Evolutionary conservation across 371 early-diverging fungal species (phyloP), one percentile per base, ranked within the genome.

Genomic region (Circinella umbellata): DNA sequence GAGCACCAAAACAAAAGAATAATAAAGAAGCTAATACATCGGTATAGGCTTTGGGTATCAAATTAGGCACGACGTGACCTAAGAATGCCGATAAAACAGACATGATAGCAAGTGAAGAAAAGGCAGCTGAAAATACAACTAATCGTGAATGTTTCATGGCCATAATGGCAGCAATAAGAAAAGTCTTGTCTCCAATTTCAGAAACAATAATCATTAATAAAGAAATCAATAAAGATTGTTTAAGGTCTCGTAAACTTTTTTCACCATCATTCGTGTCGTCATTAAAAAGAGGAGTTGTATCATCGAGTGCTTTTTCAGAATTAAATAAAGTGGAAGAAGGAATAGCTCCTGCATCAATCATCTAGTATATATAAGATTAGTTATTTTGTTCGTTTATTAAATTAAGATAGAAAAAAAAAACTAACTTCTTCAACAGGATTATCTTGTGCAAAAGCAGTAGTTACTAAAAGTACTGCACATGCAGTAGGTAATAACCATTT

Each of bases 111-210:
- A 99, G 86, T 0, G 99, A 95, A 4, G 91, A 84, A 71, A 95
- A 90, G 4, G 97, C 94, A 0, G 95, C 95, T 1, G 91, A 76
- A 80, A 98, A 98, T 60, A 98, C 93, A 63, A 96, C 85, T 20
- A 89, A 68, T 27, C 95, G 90, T 39, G 94, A 89, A 76, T 95
- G 93, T 72, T 90, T 90, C 97, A 98, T 98, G 37, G 98, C 98
- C 92, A 98, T 90, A 70, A 98, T 94, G 48, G 96, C 96, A 5
- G 96, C 95, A 67, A 98, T 97, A 66, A 98, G 85, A 73, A 98
- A 98, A 17, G 98, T 98, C 84, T 98, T 98, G 90, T 98, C 98
- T 59, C 98, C 98, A 70, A 97, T 95, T 76, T 98, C 98, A 13
- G 96, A 95, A 20, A 95, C 93, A 34, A 95, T 83, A 65, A 96